Percentiles rank a stretch among this genome's conserved stretches.
phyloP scores from a whole-genome alignment of 495 filamentous ascomycete genomes.

The Penicillium macrosclerotiorum region DNA sequence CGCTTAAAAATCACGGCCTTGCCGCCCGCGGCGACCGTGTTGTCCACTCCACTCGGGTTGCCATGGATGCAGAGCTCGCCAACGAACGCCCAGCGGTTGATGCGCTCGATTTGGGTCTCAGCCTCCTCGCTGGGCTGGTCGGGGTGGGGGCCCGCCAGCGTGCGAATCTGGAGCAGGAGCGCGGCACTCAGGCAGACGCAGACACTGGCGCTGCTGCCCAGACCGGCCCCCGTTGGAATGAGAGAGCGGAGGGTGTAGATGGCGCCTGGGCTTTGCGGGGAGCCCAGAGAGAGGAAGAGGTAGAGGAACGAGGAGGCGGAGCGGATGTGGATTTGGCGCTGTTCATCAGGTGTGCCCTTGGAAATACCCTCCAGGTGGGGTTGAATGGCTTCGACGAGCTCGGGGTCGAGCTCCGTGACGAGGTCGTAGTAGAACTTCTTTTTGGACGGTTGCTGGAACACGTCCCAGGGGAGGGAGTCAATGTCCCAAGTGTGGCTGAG shows the following conservation, averaged over 20 bases:
- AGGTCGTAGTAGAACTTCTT: slow-evolving; percentile 91
- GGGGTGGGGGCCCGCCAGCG: slow-evolving; percentile 81
- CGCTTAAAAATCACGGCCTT: slow-evolving; percentile 91
- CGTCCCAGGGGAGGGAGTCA: slow-evolving; percentile 78
- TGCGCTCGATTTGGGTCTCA: slow-evolving; percentile 81
- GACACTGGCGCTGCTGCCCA: slow-evolving; percentile 91
- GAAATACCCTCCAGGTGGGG: slow-evolving; percentile 73
- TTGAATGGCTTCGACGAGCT: slow-evolving; percentile 73
- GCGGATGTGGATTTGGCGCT: slow-evolving; percentile 74
- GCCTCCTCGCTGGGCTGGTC: slow-evolving; percentile 83
- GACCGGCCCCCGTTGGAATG: slow-evolving; percentile 86
- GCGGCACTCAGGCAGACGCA: slow-evolving; percentile 86
- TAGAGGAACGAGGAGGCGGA: slow-evolving; percentile 88
- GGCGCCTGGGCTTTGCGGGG: slow-evolving; percentile 70
- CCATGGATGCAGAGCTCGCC: slow-evolving; percentile 96
- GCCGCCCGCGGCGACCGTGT: slow-evolving; percentile 90
- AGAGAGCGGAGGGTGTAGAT: slow-evolving; percentile 91
- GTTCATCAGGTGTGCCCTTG: slow-evolving; percentile 54
- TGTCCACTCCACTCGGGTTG: slow-evolving; percentile 94
- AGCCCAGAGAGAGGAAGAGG: slow-evolving; percentile 84
- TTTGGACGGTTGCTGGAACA: slow-evolving; percentile 74
- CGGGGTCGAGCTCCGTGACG: slow-evolving; percentile 78
- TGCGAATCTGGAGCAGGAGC: slow-evolving; percentile 81
- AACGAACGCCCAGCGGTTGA: slow-evolving; percentile 97
- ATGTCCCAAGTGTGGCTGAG: slow-evolving; percentile 91